Evolutionary conservation across 192 early-diverging fungal species (phyloP), one percentile per base, ranked within the genome.

Genomic region (Piromyces finnis): DNA sequence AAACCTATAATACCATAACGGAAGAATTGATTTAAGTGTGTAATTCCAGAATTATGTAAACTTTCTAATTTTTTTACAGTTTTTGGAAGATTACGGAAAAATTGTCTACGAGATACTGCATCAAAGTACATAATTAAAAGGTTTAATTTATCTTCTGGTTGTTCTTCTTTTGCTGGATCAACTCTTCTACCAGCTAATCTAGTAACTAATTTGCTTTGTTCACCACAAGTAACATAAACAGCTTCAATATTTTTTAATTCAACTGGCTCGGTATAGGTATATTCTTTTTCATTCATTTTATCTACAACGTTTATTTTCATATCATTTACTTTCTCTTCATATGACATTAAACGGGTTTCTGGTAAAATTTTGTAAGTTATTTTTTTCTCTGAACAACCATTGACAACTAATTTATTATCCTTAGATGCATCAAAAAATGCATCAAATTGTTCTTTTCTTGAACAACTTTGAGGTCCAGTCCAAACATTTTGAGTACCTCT

Each of bases 101-200:
- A 90, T 80, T 89, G 87, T 12, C 87, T 80, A 29, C 81, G 87
- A 3, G 88, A 85, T 0, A 88, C 83, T 0, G 89, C 89, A 39
- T 90, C 89, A 77, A 90, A 78, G 81, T 89, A 86, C n/a, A 90
- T 35, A 29, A 84, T 85, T 18, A 90, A 78, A 26, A 89, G 87
- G 77, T 90, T 90, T 11, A 86, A 88, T 1, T 83, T 28, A 79
- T 81, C 16, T 29, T 28, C 12, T 15, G 77, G 36, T 78, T 59
- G 16, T 59, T 80, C 28, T 2, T 15, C 36, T 41, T 59, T 22
- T 29, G 29, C 82, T 79, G 11, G 83, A 83, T 29, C 87, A 88
- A 28, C 85, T 51, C 41, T 51, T 51, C 41, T 51, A 4, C 6
- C 41, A 4, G 41, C 41, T 22, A 51, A 1, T 22, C 41, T 0